These are phyloP conservation scores for Jaapia argillacea DNA, from an alignment of 768 basidiomycete species.

Conservation along the genomic window DNA sequence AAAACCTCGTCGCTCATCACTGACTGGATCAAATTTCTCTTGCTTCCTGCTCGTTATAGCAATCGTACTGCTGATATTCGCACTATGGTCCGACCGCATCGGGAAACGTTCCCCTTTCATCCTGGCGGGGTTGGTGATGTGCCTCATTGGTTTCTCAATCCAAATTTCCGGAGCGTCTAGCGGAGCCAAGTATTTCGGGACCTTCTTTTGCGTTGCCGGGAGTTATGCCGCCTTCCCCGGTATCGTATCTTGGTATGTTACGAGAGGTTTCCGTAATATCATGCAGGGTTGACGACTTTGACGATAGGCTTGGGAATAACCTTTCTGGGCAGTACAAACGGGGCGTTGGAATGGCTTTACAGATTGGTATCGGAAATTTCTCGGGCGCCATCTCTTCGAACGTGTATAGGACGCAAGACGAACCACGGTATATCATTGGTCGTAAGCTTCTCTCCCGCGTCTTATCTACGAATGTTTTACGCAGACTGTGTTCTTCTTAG, in stretches of 20 bases:
- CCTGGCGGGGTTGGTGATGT: slow-evolving; percentile 35
- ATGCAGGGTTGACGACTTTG: not conserved
- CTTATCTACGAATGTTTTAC: not conserved
- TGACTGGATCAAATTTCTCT: not conserved
- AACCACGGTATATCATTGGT: slow-evolving; percentile 51
- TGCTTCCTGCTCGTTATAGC: slow-evolving; percentile 25
- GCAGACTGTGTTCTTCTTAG: slow-evolving; percentile 19
- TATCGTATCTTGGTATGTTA: slow-evolving; percentile 45
- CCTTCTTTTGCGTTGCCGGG: slow-evolving; percentile 59
- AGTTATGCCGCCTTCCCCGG: slow-evolving; percentile 52
- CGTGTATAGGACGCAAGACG: slow-evolving; percentile 49
- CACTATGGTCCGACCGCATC: slow-evolving; percentile 47
- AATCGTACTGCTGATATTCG: slow-evolving; percentile 38
- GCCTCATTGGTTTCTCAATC: slow-evolving; percentile 50
- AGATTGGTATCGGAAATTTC: slow-evolving; percentile 62
- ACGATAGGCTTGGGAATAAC: slow-evolving; percentile 59
- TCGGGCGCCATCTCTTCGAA: slow-evolving; percentile 54
- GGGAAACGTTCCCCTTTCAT: slow-evolving; percentile 51
- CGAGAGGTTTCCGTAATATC: not conserved
- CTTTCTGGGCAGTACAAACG: slow-evolving; percentile 64
- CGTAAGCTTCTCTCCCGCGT: slow-evolving; percentile 25
- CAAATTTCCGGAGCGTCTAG: slow-evolving; percentile 43
- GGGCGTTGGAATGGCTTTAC: slow-evolving; percentile 54
- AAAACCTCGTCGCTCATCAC: not conserved
- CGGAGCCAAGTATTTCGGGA: slow-evolving; percentile 64